Conservation (phyloP, 75 land plant genomes). For the Sequoia sempervirens region DNA sequence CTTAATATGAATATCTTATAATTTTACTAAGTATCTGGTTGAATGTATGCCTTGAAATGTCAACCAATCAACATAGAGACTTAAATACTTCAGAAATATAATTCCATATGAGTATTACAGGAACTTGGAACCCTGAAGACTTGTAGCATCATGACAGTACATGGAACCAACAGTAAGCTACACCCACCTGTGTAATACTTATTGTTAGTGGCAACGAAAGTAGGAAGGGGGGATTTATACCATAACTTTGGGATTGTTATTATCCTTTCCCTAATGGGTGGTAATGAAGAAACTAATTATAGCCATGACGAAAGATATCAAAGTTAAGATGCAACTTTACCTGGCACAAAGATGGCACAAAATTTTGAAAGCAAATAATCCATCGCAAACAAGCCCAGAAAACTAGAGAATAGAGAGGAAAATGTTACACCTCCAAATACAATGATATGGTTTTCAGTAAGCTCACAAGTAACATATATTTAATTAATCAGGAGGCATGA, state of each 20-base stretch:
- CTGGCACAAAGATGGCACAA: background rate
- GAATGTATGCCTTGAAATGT: background rate
- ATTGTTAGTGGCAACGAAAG: background rate
- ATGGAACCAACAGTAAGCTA: background rate
- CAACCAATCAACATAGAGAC: background rate
- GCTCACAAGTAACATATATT: background rate
- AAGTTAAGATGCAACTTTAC: background rate
- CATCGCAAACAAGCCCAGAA: background rate
- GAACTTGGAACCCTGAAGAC: background rate
- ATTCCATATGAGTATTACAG: background rate
- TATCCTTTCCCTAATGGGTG: background rate
- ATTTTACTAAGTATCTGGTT: background rate
- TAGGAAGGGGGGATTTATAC: background rate
- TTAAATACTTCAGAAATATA: background rate
- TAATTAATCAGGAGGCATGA: background rate
- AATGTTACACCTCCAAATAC: background rate
- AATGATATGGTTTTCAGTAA: background rate
- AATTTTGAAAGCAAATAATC: background rate
- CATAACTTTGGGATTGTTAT: background rate
- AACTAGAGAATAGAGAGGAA: background rate
- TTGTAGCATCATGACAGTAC: background rate
- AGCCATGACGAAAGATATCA: background rate
- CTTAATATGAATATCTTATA: background rate
- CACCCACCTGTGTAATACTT: background rate
- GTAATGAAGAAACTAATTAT: background rate